Percentiles rank a stretch among this genome's conserved stretches.
Evolutionary conservation across 1,139 yeast species (phyloP).

Genomic region (Hanseniaspora uvarum): DNA sequence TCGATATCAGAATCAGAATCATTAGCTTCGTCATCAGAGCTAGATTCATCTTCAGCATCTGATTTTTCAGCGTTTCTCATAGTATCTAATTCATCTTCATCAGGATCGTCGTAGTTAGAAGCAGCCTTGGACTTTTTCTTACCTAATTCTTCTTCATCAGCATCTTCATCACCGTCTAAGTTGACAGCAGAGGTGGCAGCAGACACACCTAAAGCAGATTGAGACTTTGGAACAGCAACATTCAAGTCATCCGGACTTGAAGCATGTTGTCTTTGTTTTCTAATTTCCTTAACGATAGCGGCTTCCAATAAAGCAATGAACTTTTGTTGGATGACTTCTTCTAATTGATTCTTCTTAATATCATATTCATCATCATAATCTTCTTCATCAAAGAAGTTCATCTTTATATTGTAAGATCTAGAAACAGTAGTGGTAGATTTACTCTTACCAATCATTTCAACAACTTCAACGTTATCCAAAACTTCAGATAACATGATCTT

Average conservation of each 20-base stretch:
- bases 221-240: slow-evolving; percentile 53
- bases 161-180: slow-evolving; percentile 40
- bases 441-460: slow-evolving; percentile 69
- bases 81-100: slow-evolving; percentile 81
- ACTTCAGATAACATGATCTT: slow-evolving; percentile 79
- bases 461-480: slow-evolving; percentile 72
- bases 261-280: slow-evolving; percentile 59
- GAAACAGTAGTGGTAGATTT: slow-evolving; percentile 42
- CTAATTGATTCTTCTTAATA: slow-evolving; percentile 69
- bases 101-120: slow-evolving; percentile 88
- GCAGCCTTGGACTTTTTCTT: slow-evolving; percentile 65
- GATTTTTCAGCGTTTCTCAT: slow-evolving; percentile 74
- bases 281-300: slow-evolving; percentile 68
- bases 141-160: slow-evolving; percentile 59
- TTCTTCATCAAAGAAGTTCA: slow-evolving; percentile 62
- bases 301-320: slow-evolving; percentile 65
- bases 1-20: slow-evolving; percentile 37
- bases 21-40: slow-evolving; percentile 34
- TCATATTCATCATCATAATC: slow-evolving; percentile 88
- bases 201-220: slow-evolving; percentile 39
- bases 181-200: slow-evolving; percentile 27
- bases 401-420: slow-evolving; percentile 63
- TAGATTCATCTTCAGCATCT: slow-evolving; percentile 46
- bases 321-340: slow-evolving; percentile 49
- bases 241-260: slow-evolving; percentile 56